Conservation (phyloP, 1,139 yeast species). For the Hanseniaspora uvarum region DNA sequence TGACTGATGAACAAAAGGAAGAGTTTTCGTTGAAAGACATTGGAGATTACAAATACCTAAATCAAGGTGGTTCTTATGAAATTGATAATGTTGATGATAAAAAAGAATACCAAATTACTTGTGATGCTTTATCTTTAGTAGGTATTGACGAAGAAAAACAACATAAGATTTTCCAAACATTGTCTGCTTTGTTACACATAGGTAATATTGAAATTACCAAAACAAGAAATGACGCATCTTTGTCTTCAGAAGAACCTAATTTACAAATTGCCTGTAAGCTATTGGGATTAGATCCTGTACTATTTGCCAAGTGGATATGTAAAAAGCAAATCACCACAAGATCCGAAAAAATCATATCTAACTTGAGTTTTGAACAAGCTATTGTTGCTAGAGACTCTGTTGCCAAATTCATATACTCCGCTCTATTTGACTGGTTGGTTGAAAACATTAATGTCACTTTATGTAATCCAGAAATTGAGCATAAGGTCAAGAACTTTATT, state of each 20-base stretch:
- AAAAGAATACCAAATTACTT: constrained; percentile 62
- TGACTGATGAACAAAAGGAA: constrained; percentile 49
- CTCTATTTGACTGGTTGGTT: constrained; percentile 92
- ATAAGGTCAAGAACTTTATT: constrained; percentile 59
- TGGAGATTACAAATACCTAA: constrained; percentile 67
- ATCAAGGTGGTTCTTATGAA: constrained; percentile 69
- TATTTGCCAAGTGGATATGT: constrained; percentile 82
- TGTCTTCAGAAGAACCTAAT: constrained; percentile 79
- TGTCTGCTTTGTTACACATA: constrained; percentile 83
- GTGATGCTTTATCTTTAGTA: constrained; percentile 64
- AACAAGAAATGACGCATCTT: constrained; percentile 72
- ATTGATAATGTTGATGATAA: constrained; percentile 78
- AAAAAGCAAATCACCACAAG: constrained; percentile 91
- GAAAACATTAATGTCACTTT: constrained; percentile 69
- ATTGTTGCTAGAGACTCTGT: constrained; percentile 90
- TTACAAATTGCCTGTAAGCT: constrained; percentile 74
- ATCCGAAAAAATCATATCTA: constrained; percentile 80
- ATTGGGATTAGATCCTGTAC: constrained; percentile 64
- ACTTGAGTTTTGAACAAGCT: constrained; percentile 75
- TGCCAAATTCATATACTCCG: constrained; percentile 84
- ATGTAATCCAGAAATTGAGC: constrained; percentile 59
- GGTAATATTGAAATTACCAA: constrained; percentile 88
- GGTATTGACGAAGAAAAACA: constrained; percentile 60
- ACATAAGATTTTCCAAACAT: constrained; percentile 57
- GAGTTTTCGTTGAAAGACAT: constrained; percentile 53